Evolutionary conservation across 208 protist genomes (phyloP), one percentile per base, ranked within the genome.

Genomic region (Phytomonas francai): DNA sequence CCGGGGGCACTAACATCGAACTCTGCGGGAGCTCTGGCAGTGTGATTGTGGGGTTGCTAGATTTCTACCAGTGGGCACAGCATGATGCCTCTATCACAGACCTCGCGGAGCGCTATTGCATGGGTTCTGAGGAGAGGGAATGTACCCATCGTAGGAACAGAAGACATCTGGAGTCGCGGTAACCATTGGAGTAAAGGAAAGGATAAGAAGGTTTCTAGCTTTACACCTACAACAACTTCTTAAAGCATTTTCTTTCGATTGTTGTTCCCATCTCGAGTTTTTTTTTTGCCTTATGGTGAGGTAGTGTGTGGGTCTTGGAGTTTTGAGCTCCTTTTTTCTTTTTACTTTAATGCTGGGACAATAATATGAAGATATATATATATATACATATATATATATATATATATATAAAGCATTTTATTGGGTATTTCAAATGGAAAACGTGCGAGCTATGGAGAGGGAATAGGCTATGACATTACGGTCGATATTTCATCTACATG

Each of bases 31-130:
- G 76, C 11, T 59, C 66, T 3, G 76, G 74, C 2, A 75, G 81
- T 31, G 77, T 83, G 28, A 85, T 90, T 67, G 73, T 76, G 0
- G 84, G 84, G 3, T 71, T 95, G 31, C 74, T 91, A 29, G 89
- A 95, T 63, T 95, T 92, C 78, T 95, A 95, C 75, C 89, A 92
- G 69, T 95, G 86, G 83, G 83, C 83, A 29, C 89, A 92, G 74
- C 90, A 91, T 72, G 89, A 95, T 71, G 73, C 65, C 22, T 63
- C 81, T 1, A 70, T 95, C 42, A 67, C 78, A 19, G 75, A 75
- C 27, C 84, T 91, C 58, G 86, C 86, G 12, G 72, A 81, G 33
- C 34, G 59, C 49, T 92, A 91, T 67, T 89, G 84, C 70, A 25
- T 62, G 45, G 45, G 22, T 25, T 25, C 19, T 25, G 45, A 22